These are phyloP conservation scores for Moricandia arvensis DNA, from an alignment of 345 rosid species.

Conservation along the genomic window DNA sequence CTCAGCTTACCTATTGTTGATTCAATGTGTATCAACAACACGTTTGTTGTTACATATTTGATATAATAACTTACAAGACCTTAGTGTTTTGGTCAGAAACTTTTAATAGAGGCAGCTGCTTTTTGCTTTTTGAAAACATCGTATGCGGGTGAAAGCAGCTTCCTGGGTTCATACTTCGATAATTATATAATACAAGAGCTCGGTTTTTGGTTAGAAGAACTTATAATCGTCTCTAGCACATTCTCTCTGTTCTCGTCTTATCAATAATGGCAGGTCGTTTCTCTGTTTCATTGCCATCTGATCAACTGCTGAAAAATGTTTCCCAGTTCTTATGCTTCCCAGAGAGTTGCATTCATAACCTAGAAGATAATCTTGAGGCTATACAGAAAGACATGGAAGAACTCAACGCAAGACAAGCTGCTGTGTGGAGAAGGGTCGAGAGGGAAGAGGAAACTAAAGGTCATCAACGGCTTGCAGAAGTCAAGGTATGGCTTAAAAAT, in stretches of 20 bases:
- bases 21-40: neutral
- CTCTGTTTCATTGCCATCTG: neutral
- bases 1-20: neutral
- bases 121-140: neutral
- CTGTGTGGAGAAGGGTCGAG: neutral
- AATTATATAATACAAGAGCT: neutral
- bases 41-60: neutral
- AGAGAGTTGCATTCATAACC: neutral
- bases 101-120: neutral
- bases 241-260: neutral
- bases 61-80: slow-evolving; percentile 1
- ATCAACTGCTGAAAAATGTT: neutral
- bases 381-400: neutral
- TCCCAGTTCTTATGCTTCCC: neutral
- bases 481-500: slow-evolving; percentile 8
- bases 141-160: slow-evolving; percentile 2
- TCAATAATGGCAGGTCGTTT: neutral
- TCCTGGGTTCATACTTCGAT: neutral
- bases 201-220: neutral
- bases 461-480: neutral
- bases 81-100: neutral
- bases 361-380: neutral
- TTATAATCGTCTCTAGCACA: neutral
- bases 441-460: neutral
- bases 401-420: neutral